phyloP scores from a whole-genome alignment of 352 stramenopile species.

The Phytophthora nicotianae region DNA sequence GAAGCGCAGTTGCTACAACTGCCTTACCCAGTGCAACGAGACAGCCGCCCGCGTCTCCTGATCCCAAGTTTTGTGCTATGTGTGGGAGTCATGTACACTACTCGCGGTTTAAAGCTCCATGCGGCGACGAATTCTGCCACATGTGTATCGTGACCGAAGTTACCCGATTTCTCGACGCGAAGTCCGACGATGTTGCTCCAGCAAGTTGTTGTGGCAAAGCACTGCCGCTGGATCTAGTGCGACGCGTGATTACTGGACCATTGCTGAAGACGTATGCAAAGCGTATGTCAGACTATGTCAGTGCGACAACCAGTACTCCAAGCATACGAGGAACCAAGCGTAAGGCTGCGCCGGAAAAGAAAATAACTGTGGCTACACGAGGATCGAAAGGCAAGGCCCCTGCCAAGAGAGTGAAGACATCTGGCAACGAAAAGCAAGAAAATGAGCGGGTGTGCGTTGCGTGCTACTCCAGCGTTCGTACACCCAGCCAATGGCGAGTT shows the following conservation, averaged over 20 bases:
- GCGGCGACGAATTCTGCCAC: conserved; percentile 37
- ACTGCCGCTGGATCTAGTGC: conserved; percentile 43
- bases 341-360: conserved; percentile 10
- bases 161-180: conserved; percentile 31
- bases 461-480: conserved; percentile 24
- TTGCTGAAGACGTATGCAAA: conserved; percentile 43
- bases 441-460: conserved; percentile 27
- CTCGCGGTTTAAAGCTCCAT: conserved; percentile 14
- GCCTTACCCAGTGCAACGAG: background rate
- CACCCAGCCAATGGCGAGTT: conserved; percentile 9
- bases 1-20: background rate
- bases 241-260: conserved; percentile 22
- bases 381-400: conserved; percentile 17
- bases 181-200: conserved; percentile 28
- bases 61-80: conserved; percentile 5
- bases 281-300: conserved; percentile 27
- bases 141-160: conserved; percentile 41
- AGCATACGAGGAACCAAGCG: conserved; percentile 23
- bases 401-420: conserved; percentile 5
- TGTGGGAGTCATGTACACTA: conserved; percentile 2
- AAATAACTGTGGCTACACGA: background rate
- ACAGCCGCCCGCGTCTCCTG: background rate
- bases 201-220: conserved; percentile 44
- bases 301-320: background rate
- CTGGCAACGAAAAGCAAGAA: conserved; percentile 3